Evolutionary conservation across 2,329 filamentous ascomycete genomes (phyloP).

Genomic region (Diaporthe aspalathi): DNA sequence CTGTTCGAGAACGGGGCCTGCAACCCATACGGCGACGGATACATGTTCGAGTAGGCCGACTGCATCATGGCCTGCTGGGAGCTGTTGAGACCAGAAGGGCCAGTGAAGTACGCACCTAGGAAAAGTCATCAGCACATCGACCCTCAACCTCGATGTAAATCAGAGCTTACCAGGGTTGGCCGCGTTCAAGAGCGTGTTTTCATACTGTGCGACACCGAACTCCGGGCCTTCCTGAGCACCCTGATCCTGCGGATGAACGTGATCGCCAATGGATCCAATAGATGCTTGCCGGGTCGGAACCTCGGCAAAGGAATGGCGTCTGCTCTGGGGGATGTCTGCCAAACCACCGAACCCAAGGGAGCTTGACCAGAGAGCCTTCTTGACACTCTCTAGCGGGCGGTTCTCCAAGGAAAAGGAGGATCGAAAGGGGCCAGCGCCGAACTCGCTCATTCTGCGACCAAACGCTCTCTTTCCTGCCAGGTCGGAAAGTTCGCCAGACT

Average conservation of each 20-base stretch:
- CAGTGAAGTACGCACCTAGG: slow-evolving; percentile 53
- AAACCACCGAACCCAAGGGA: slow-evolving; percentile 73
- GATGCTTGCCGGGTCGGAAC: slow-evolving; percentile 73
- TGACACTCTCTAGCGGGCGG: slow-evolving; percentile 72
- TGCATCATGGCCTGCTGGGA: slow-evolving; percentile 52
- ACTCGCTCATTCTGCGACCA: slow-evolving; percentile 69
- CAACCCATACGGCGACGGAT: slow-evolving; percentile 59
- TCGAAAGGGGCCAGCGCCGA: slow-evolving; percentile 58
- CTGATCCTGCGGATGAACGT: slow-evolving; percentile 59
- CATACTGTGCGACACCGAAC: slow-evolving; percentile 54
- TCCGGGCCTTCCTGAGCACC: slow-evolving; percentile 58
- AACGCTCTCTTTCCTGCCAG: slow-evolving; percentile 58
- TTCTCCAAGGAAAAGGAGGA: slow-evolving; percentile 66
- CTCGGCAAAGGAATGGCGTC: slow-evolving; percentile 83
- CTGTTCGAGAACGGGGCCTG: slow-evolving; percentile 60
- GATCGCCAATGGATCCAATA: slow-evolving; percentile 69
- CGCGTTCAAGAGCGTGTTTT: slow-evolving; percentile 48
- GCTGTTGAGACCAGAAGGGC: slow-evolving; percentile 46
- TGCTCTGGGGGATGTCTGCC: slow-evolving; percentile 75
- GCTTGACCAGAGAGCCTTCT: slow-evolving; percentile 78
- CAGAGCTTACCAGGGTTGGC: slow-evolving; percentile 47
- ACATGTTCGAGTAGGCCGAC: slow-evolving; percentile 55
- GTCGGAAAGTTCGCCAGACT: slow-evolving; percentile 65
- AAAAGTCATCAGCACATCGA: slow-evolving; percentile 44
- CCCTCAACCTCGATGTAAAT: slow-evolving; percentile 44